Conservation (phyloP, 2,329 filamentous ascomycete genomes). For the Fusarium luffae region DNA sequence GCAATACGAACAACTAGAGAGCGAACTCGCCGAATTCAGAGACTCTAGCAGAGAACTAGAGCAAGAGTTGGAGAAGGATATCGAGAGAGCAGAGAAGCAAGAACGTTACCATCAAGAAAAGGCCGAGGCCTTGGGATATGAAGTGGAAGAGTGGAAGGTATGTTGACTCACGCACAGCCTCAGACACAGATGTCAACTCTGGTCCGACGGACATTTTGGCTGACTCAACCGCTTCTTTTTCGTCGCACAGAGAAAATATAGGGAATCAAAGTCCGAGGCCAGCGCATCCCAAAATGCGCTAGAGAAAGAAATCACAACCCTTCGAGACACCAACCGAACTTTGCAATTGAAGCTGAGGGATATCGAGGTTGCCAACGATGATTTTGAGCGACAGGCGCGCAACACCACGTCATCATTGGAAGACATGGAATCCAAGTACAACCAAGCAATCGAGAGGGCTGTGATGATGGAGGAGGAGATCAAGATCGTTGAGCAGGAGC, state of each 20-base stretch:
- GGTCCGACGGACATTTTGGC: slow-evolving; percentile 2
- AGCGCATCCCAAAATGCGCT: slow-evolving; percentile 84
- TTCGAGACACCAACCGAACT: slow-evolving; percentile 85
- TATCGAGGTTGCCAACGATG: slow-evolving; percentile 97
- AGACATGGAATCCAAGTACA: slow-evolving; percentile 97
- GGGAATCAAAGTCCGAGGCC: slow-evolving; percentile 90
- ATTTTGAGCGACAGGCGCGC: slow-evolving; percentile 95
- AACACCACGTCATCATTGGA: slow-evolving; percentile 96
- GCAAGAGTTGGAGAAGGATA: slow-evolving; percentile 92
- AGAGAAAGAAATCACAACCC: slow-evolving; percentile 94
- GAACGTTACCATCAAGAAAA: slow-evolving; percentile 88
- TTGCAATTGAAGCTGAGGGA: slow-evolving; percentile 88
- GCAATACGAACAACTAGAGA: slow-evolving; percentile 92
- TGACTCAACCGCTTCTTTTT: slow-evolving; percentile 28
- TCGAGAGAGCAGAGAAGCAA: slow-evolving; percentile 93
- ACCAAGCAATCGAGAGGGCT: slow-evolving; percentile 88
- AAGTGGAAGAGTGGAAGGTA: slow-evolving; percentile 99
- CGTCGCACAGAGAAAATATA: slow-evolving; percentile 83
- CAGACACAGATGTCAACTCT: background rate
- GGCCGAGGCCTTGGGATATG: slow-evolving; percentile 83
- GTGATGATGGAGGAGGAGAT: slow-evolving; percentile 98
- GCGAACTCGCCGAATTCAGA: slow-evolving; percentile 93
- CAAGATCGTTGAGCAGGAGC: slow-evolving; percentile 88
- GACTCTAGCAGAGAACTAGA: slow-evolving; percentile 94
- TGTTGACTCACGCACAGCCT: slow-evolving; percentile 44